Conservation (phyloP, 306 rosid genomes). For the Cucurbita moschata region DNA sequence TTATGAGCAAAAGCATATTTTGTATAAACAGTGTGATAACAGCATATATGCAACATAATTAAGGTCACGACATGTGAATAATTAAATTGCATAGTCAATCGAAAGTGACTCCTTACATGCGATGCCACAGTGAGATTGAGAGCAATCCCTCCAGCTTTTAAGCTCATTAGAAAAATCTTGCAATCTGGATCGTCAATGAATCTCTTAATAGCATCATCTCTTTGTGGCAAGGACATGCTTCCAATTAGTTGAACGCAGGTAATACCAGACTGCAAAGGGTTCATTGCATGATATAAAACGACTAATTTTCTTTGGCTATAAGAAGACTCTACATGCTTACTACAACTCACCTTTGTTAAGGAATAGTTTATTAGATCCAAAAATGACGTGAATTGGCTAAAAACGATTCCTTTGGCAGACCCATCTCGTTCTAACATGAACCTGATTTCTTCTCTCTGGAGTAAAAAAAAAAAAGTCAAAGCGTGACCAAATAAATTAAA, state of each 20-base stretch:
- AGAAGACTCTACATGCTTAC: background rate
- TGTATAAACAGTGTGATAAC: background rate
- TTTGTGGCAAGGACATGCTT: constrained; percentile 66
- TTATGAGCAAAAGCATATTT: background rate
- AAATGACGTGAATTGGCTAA: constrained; percentile 90
- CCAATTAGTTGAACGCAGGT: constrained; percentile 71
- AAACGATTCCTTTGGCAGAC: constrained; percentile 86
- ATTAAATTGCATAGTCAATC: background rate
- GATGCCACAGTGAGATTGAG: constrained; percentile 89
- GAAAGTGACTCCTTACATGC: constrained; percentile 37
- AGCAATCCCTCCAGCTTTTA: constrained; percentile 96
- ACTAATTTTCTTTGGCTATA: background rate
- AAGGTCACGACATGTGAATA: background rate
- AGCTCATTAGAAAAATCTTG: constrained; percentile 88
- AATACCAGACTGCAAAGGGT: constrained; percentile 56
- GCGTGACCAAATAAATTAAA: background rate
- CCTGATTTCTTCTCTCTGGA: constrained; percentile 87
- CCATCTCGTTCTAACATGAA: constrained; percentile 91
- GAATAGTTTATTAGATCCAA: constrained; percentile 86
- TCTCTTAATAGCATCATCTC: constrained; percentile 62
- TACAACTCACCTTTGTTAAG: constrained; percentile 40
- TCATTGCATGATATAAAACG: constrained; percentile 6
- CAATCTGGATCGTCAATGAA: constrained; percentile 73
- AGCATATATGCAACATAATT: background rate
- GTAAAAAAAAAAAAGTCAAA: constrained; percentile 5